Percentiles rank a stretch among this genome's conserved stretches.
phyloP scores from a whole-genome alignment of 257 asterid genomes.

The Leonotis leonurus region DNA sequence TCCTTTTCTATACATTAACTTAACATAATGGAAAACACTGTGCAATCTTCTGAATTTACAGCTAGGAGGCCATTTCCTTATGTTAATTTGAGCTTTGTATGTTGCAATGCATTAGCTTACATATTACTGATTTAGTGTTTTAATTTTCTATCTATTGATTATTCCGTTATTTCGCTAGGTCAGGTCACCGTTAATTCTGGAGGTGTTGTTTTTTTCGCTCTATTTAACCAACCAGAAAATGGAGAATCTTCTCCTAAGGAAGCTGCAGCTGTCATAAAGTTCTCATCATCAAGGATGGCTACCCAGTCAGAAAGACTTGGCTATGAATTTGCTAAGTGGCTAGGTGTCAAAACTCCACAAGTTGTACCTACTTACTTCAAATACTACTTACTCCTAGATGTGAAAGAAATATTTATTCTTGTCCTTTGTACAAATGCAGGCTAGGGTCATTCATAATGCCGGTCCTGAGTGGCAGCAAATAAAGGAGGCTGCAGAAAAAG shows the following conservation, averaged over 20 bases:
- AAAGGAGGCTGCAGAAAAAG: conserved; percentile 90
- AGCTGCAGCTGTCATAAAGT: conserved; percentile 94
- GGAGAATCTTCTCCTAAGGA: conserved; percentile 68
- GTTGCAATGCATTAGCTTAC: neutral
- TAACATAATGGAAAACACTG: neutral
- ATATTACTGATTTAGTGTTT: neutral
- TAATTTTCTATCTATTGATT: conserved; percentile 17
- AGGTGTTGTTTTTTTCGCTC: conserved; percentile 92
- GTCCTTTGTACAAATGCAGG: conserved; percentile 37
- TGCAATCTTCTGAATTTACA: neutral
- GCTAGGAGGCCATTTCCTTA: neutral
- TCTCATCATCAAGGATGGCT: conserved; percentile 98
- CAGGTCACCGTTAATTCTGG: conserved; percentile 99
- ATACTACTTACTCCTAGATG: conserved; percentile 16
- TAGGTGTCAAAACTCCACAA: conserved; percentile 97
- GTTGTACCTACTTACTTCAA: conserved; percentile 54
- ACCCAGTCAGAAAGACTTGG: conserved; percentile 99
- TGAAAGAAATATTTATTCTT: conserved; percentile 12
- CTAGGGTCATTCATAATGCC: conserved; percentile 83
- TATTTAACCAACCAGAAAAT: conserved; percentile 66
- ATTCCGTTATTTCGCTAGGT: conserved; percentile 15
- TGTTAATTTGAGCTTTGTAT: neutral
- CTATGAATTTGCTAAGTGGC: conserved; percentile 97
- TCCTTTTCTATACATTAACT: neutral
- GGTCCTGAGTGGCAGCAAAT: conserved; percentile 91